phyloP scores from a whole-genome alignment of 169 alveolate genomes.

The Eimeria zaria region DNA sequence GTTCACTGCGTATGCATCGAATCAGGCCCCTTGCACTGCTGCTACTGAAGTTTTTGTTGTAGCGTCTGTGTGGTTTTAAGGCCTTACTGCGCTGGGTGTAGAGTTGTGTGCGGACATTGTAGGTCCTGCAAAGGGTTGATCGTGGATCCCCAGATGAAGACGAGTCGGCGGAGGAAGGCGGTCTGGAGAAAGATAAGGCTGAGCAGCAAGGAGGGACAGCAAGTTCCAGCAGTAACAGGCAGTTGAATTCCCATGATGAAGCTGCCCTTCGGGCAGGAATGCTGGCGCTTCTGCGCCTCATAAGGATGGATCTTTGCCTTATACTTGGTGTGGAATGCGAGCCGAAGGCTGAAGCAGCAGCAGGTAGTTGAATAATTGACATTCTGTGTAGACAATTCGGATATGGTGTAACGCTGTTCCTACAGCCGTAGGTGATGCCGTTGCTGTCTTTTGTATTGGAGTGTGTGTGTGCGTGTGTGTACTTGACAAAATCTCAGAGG shows the following conservation, averaged over 20 bases:
- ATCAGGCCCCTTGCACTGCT: neutral
- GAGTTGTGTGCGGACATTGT: neutral
- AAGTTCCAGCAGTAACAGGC: neutral
- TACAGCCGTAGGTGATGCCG: neutral
- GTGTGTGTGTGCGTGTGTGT: neutral
- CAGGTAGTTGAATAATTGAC: constrained; percentile 8
- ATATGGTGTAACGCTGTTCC: neutral
- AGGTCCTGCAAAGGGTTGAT: constrained; percentile 66
- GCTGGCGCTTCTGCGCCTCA: constrained; percentile 35
- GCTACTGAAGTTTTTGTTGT: neutral
- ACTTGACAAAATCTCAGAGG: neutral
- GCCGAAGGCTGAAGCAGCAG: neutral
- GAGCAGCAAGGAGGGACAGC: neutral
- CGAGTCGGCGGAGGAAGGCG: neutral
- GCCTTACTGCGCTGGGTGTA: neutral
- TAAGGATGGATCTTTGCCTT: constrained; percentile 27
- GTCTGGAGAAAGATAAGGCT: neutral
- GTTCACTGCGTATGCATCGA: constrained; percentile 40
- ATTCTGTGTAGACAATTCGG: neutral
- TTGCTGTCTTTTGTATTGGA: neutral
- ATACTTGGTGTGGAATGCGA: constrained; percentile 41
- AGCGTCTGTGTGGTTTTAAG: neutral
- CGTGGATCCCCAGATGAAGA: constrained; percentile 30
- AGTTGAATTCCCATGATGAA: constrained; percentile 28
- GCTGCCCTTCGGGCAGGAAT: constrained; percentile 39